Evolutionary conservation across 306 rosid species (phyloP).

Genomic region (Malus orientalis): DNA sequence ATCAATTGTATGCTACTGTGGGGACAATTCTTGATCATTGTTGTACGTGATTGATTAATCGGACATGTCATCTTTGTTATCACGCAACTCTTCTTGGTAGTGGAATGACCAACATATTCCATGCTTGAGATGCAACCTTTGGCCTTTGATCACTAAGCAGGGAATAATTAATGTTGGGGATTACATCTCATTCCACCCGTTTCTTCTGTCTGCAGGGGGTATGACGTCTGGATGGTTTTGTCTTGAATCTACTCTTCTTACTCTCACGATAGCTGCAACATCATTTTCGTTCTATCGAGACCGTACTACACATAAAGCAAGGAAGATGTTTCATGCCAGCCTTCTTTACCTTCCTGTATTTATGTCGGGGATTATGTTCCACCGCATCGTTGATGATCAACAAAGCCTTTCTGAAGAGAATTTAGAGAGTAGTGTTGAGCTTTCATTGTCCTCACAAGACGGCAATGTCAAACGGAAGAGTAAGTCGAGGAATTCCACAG

Average conservation of each 20-base stretch:
- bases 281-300: conserved; percentile 75
- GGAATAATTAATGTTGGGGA: background rate
- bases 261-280: conserved; percentile 69
- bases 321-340: conserved; percentile 90
- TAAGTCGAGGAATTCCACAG: conserved; percentile 12
- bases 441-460: conserved; percentile 18
- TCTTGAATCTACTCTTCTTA: conserved; percentile 72
- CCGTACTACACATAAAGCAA: conserved; percentile 64
- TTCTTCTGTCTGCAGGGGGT: conserved; percentile 62
- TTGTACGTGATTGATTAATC: background rate
- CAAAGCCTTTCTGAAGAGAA: conserved; percentile 14
- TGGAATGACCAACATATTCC: background rate
- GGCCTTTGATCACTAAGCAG: background rate
- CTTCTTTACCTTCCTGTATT: conserved; percentile 90
- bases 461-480: conserved; percentile 14
- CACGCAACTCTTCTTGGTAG: no score
- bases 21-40: background rate
- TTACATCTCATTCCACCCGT: background rate
- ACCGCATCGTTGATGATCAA: conserved; percentile 48
- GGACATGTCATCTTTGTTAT: background rate
- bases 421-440: conserved; percentile 15
- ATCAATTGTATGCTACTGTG: background rate
- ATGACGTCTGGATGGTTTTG: conserved; percentile 85
- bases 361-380: conserved; percentile 60
- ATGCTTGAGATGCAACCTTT: background rate